These are phyloP conservation scores for Xerocomellus chrysenteron DNA, from an alignment of 768 basidiomycete genomes.

Conservation along the genomic window DNA sequence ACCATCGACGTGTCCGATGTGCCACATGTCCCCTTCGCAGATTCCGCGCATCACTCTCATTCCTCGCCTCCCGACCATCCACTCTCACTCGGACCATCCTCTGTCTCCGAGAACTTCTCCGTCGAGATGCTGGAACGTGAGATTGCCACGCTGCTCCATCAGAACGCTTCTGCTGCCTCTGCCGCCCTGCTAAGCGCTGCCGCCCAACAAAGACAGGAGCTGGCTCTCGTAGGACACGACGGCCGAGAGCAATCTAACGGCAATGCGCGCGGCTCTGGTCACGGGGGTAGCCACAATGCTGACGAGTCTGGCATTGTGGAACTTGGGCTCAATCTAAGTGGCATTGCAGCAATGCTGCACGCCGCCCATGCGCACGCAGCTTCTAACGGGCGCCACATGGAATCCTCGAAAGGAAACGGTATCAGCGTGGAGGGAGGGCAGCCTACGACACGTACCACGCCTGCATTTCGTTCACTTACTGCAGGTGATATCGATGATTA, in stretches of 20 bases:
- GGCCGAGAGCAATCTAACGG: constrained; percentile 28
- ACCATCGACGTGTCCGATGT: constrained; percentile 32
- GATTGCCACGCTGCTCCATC: constrained; percentile 70
- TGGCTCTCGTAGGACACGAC: constrained; percentile 38
- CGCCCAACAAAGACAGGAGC: constrained; percentile 63
- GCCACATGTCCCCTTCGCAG: constrained; percentile 28
- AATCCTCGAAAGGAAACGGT: constrained; percentile 48
- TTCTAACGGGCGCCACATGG: constrained; percentile 46
- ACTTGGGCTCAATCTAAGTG: constrained; percentile 57
- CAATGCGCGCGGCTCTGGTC: constrained; percentile 10
- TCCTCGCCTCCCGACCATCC: constrained; percentile 28
- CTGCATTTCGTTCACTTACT: constrained; percentile 78
- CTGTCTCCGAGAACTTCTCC: constrained; percentile 50
- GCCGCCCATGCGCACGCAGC: constrained; percentile 67
- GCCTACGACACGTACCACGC: constrained; percentile 62
- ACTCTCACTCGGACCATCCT: constrained; percentile 40
- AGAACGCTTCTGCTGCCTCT: constrained; percentile 70
- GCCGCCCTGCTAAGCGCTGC: constrained; percentile 64
- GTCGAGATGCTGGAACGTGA: constrained; percentile 78
- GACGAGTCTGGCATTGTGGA: constrained; percentile 28
- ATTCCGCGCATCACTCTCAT: constrained; percentile 14
- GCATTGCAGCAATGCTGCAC: constrained; percentile 77
- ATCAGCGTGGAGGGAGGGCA: constrained; percentile 47
- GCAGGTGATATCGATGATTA: constrained; percentile 39
- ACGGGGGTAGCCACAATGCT: constrained; percentile 13